These are phyloP conservation scores for Amaranthus tricolor DNA, from an alignment of 179 eudicot species.

Conservation along the genomic window DNA sequence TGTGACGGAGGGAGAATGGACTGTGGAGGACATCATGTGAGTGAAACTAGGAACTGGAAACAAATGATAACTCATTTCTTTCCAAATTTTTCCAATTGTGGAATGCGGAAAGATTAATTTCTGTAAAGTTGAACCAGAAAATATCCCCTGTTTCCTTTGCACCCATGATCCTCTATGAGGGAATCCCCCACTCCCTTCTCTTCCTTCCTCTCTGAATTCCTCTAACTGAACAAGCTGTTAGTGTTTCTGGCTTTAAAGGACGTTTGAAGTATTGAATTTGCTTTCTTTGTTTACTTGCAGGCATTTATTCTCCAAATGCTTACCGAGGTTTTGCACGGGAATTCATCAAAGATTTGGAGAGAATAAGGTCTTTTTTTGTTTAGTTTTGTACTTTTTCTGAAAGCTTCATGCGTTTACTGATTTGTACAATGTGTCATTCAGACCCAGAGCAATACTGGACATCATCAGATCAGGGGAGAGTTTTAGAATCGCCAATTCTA, in stretches of 20 bases:
- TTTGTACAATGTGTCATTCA: conserved; percentile 24
- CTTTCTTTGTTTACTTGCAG: conserved; percentile 35
- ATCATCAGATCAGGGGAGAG: conserved; percentile 92
- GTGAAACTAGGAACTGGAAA: too few species aligned
- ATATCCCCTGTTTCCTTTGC: too few species aligned
- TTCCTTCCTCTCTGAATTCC: too few species aligned
- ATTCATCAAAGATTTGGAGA: conserved; percentile 93
- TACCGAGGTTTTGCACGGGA: conserved; percentile 99
- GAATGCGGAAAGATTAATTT: too few species aligned
- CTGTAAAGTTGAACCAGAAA: too few species aligned
- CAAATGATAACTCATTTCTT: too few species aligned
- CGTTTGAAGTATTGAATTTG: not conserved
- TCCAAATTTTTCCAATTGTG: too few species aligned
- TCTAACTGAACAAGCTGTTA: not conserved
- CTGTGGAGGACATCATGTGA: too few species aligned
- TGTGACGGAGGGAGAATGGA: too few species aligned
- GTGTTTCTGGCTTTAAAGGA: not conserved
- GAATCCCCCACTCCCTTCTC: too few species aligned
- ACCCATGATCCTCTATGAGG: too few species aligned
- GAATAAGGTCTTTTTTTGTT: conserved; percentile 56
- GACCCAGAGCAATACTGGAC: conserved; percentile 98
- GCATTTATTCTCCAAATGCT: conserved; percentile 97
- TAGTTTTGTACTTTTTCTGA: not conserved
- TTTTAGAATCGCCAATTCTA: conserved; percentile 82
- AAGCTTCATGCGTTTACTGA: conserved; percentile 14